Percentiles rank a stretch among this genome's conserved stretches.
These are phyloP conservation scores for Alternaria ventricosa DNA, from an alignment of 2,329 filamentous ascomycete genomes.

Conservation along the genomic window DNA sequence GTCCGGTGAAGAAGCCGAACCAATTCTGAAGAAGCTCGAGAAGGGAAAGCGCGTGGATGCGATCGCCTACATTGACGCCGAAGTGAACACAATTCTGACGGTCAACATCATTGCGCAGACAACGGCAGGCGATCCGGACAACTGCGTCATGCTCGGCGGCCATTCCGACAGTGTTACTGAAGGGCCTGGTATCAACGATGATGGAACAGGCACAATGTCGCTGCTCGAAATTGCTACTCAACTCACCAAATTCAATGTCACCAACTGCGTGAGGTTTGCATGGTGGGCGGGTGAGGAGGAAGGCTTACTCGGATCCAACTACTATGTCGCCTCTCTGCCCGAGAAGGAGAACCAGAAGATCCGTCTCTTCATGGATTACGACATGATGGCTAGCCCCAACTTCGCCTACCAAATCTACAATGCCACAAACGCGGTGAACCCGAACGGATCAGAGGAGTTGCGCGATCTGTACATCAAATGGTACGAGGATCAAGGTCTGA, in stretches of 20 bases:
- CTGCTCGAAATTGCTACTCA: slow-evolving; percentile 50
- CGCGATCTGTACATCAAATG: slow-evolving; percentile 48
- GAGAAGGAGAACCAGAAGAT: slow-evolving; percentile 49
- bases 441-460: slow-evolving; percentile 46
- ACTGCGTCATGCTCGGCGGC: slow-evolving; percentile 51
- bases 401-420: slow-evolving; percentile 52
- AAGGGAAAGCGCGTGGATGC: slow-evolving; percentile 52
- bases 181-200: slow-evolving; percentile 53
- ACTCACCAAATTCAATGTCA: slow-evolving; percentile 48
- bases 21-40: slow-evolving; percentile 60
- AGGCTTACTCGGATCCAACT: slow-evolving; percentile 49
- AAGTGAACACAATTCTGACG: slow-evolving; percentile 58
- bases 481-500: slow-evolving; percentile 46
- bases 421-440: slow-evolving; percentile 46
- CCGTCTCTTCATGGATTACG: slow-evolving; percentile 53
- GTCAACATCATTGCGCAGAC: slow-evolving; percentile 52
- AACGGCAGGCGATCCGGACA: slow-evolving; percentile 47
- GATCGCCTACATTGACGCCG: slow-evolving; percentile 56
- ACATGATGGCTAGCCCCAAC: slow-evolving; percentile 52
- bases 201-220: slow-evolving; percentile 50
- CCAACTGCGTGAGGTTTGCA: slow-evolving; percentile 50
- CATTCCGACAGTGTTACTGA: slow-evolving; percentile 51
- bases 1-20: slow-evolving; percentile 65
- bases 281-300: slow-evolving; percentile 52
- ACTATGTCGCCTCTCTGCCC: slow-evolving; percentile 47